Evolutionary conservation across 331 rosid species (phyloP), one percentile per base, ranked within the genome.

Genomic region (Dryas integrifolia): DNA sequence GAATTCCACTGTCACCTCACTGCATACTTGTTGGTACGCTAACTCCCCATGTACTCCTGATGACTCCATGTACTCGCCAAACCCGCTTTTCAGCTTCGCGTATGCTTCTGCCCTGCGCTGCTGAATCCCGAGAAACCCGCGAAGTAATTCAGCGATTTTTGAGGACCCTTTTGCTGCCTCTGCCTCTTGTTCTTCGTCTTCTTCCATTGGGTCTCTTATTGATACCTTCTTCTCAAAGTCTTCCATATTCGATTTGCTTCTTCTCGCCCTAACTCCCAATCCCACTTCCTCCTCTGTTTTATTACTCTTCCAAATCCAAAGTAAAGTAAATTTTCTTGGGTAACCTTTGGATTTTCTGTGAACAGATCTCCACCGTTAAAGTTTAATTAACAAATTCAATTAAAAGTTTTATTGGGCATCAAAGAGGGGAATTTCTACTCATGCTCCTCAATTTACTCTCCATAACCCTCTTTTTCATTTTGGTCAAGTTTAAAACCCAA

Each of bases 71-170:
- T 89, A 91, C 70, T 86, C 97, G n/a, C 85, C 78, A 77, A 94
- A 94, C 2, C 98, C 97, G 66, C 90, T 72, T 69, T 88, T 89
- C 72, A 88, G 92, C 69, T 82, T 89, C 75, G 96, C 72, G 77
- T 89, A 92, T 1, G 97, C 89, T 78, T 83, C 85, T 35, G 96
- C 97, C 26, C 97, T 77, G 59, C 94, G 96, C 79, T 81, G 90
- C 79, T 92, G 94, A 53, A 92, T 69, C 0, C 43, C 80, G 21
- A 92, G 86, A 65, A 92, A 92, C 58, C 41, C 70, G 14, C 92
- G 90, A 75, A 92, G 97, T 74, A 89, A 60, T 65, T 6, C 43
- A 53, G 77, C 26, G 72, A 75, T 70, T 47, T 77, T 72, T 30
- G 87, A 40, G 50, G 85, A 72, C 71, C 13, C 60, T 5, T 65